Conservation (phyloP, 768 basidiomycete genomes). For the Termitomyces sp. region DNA sequence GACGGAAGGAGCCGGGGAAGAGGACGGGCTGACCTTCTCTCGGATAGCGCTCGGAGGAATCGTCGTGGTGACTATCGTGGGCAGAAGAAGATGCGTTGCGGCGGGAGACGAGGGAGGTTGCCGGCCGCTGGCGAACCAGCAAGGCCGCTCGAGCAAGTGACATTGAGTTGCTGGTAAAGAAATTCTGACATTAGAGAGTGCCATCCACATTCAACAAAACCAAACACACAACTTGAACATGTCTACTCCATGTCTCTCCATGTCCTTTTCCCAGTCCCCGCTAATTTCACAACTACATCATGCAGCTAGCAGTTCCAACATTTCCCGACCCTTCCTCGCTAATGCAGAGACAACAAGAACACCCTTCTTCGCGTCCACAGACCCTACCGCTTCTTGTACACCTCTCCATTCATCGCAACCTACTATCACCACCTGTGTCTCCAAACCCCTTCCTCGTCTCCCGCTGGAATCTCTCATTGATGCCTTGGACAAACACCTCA, state of each 20-base stretch:
- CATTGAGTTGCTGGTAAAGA: constrained; percentile 23
- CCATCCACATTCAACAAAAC: constrained; percentile 1
- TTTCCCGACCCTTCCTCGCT: neutral
- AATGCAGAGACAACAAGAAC: neutral
- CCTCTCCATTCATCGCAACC: neutral
- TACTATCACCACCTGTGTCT: neutral
- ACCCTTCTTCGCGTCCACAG: neutral
- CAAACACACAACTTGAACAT: constrained; percentile 14
- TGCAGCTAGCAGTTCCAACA: neutral
- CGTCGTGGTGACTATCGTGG: constrained; percentile 37
- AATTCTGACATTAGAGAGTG: neutral
- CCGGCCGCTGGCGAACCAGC: constrained; percentile 28
- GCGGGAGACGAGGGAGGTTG: constrained; percentile 24
- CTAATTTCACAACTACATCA: constrained; percentile 15
- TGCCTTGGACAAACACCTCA: constrained; percentile 26
- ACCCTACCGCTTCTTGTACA: neutral
- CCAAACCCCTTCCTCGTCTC: constrained; percentile 8
- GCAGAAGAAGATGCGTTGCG: constrained; percentile 40
- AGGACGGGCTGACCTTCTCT: constrained; percentile 46
- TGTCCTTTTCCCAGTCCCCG: constrained; percentile 23
- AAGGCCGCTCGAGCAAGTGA: constrained; percentile 35
- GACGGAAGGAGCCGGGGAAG: constrained; percentile 1
- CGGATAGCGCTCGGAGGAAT: constrained; percentile 39
- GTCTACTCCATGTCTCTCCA: constrained; percentile 16
- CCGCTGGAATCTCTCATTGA: constrained; percentile 27